These are phyloP conservation scores for Eremothecium cymbalariae DNA, from an alignment of 1,139 yeast genomes.

Conservation along the genomic window DNA sequence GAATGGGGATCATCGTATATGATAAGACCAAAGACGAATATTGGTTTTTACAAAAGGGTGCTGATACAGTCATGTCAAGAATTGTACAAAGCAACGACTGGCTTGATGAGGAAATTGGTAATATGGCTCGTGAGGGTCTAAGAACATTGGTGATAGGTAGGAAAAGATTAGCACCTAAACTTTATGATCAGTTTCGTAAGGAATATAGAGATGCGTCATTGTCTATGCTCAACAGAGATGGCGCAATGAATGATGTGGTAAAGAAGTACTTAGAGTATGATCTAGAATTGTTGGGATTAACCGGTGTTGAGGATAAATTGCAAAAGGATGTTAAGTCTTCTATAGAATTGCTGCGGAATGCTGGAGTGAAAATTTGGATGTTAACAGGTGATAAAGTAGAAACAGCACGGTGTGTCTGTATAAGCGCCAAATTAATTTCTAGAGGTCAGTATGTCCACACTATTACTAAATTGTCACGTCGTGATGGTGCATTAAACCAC, in stretches of 20 bases:
- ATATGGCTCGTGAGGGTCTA: conserved; percentile 97
- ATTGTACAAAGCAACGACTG: conserved; percentile 86
- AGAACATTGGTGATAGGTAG: conserved; percentile 90
- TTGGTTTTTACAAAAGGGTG: conserved; percentile 90
- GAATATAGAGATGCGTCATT: conserved; percentile 67
- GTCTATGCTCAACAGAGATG: conserved; percentile 73
- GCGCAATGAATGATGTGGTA: conserved; percentile 60
- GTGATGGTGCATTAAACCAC: conserved; percentile 61
- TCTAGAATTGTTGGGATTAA: conserved; percentile 78
- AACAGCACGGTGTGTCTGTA: conserved; percentile 94
- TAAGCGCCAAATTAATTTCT: conserved; percentile 83
- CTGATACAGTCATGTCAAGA: conserved; percentile 88
- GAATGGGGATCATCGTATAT: conserved; percentile 86
- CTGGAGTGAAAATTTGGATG: conserved; percentile 98
- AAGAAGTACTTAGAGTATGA: conserved; percentile 68
- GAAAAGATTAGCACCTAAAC: conserved; percentile 49
- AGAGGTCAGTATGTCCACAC: conserved; percentile 92
- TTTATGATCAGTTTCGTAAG: conserved; percentile 54
- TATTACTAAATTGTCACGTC: conserved; percentile 54
- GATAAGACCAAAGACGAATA: conserved; percentile 57
- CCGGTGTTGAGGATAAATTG: conserved; percentile 95
- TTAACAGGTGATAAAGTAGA: conserved; percentile 98
- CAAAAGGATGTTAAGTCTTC: conserved; percentile 89
- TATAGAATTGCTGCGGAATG: conserved; percentile 84
- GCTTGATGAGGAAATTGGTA: conserved; percentile 95